A percentile compares a stretch with the other conserved stretches of the same genome.
Evolutionary conservation across 371 early-diverging fungal genomes (phyloP).

Genomic region (Mortierella polycephala): DNA sequence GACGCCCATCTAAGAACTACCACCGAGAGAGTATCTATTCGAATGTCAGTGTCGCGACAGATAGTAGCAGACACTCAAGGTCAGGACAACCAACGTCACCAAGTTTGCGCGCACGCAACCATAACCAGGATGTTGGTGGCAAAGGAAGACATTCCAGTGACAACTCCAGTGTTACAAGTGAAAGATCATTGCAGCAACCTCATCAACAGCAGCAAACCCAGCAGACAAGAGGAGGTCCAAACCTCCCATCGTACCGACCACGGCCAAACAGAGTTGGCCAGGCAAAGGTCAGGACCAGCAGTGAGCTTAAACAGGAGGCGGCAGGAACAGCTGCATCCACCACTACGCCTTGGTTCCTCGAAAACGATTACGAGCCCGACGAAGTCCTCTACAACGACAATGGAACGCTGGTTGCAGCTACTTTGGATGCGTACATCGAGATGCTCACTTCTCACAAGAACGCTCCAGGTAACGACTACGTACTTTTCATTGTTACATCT

Average conservation of each 20-base stretch:
- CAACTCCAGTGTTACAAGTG: conserved; percentile 7
- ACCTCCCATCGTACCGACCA: conserved; percentile 9
- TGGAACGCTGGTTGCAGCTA: conserved; percentile 28
- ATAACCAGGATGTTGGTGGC: background rate
- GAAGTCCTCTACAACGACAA: conserved; percentile 42
- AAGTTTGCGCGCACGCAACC: conserved; percentile 1
- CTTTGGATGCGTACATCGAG: conserved; percentile 42
- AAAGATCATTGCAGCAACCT: conserved; percentile 11
- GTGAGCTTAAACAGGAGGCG: conserved; percentile 8
- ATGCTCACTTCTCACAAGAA: conserved; percentile 44
- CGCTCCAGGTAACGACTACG: conserved; percentile 41
- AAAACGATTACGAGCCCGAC: conserved; percentile 36
- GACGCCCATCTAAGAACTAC: conserved; percentile 14
- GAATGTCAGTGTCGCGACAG: conserved; percentile 23
- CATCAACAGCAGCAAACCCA: conserved; percentile 9
- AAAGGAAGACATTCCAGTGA: conserved; percentile 30
- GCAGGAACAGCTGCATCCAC: background rate
- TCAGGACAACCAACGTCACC: conserved; percentile 27
- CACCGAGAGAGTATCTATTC: conserved; percentile 25
- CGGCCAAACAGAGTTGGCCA: conserved; percentile 34
- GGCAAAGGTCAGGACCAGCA: conserved; percentile 9
- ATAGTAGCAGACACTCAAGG: conserved; percentile 8
- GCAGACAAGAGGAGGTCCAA: conserved; percentile 7
- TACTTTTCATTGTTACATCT: no score
- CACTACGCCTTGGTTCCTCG: conserved; percentile 37